Evolutionary conservation across 257 asterid species (phyloP).

Genomic region (Salvia rosmarinus): DNA sequence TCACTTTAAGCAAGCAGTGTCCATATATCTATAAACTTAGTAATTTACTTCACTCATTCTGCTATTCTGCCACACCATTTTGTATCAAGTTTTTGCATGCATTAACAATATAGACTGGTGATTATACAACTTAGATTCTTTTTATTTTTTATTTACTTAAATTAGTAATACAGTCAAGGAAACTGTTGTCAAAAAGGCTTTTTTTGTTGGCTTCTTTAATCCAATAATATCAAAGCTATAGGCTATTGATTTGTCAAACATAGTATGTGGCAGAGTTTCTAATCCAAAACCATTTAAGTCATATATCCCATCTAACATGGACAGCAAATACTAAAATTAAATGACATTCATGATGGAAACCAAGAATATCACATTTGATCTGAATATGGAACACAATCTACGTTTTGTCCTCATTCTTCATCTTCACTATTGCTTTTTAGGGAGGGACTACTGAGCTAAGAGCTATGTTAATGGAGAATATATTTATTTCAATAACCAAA

Average conservation of each 20-base stretch:
- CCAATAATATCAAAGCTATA: neutral
- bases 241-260: neutral
- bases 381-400: neutral
- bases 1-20: neutral
- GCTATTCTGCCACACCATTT: neutral
- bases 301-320: neutral
- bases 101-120: conserved; percentile 6
- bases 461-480: neutral
- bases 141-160: too few species aligned
- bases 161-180: too few species aligned
- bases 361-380: too few species aligned
- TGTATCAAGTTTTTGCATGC: neutral
- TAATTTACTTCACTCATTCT: neutral
- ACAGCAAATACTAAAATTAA: neutral
- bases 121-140: neutral
- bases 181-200: too few species aligned
- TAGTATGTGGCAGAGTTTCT: neutral
- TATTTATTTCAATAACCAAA: neutral
- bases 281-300: neutral
- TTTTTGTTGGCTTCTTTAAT: too few species aligned
- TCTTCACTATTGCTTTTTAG: neutral
- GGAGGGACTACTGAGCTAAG: neutral
- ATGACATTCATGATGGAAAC: too few species aligned
- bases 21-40: neutral
- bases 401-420: neutral